Percentiles rank a stretch among this genome's conserved stretches.
Evolutionary conservation across 257 asterid species (phyloP).

Genomic region (Przewalskia tangutica): DNA sequence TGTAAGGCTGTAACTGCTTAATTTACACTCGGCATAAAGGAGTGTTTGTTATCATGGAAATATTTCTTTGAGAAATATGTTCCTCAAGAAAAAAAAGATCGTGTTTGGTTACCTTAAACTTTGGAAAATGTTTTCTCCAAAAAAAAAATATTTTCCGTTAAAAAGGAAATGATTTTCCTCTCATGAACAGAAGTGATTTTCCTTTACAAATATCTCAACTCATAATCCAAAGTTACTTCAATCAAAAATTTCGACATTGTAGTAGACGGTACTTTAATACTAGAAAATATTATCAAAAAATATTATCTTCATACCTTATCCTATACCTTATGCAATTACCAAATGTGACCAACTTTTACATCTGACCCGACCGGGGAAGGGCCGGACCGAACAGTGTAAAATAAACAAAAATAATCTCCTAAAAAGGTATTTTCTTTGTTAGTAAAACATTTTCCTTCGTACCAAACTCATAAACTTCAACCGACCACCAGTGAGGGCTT

Average conservation of each 20-base stretch:
- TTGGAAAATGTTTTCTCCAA: background rate
- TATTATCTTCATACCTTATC: background rate
- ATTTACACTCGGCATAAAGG: background rate
- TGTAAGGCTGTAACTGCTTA: background rate
- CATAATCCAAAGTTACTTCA: background rate
- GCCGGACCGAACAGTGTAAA: background rate
- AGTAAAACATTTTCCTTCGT: background rate
- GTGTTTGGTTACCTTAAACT: background rate
- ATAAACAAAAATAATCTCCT: background rate
- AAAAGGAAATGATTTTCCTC: background rate
- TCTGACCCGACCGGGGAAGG: background rate
- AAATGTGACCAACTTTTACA: background rate
- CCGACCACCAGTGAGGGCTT: background rate
- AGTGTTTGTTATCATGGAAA: background rate
- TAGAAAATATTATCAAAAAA: background rate
- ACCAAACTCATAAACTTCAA: background rate
- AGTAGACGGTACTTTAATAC: background rate
- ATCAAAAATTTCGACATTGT: background rate
- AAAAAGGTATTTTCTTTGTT: background rate
- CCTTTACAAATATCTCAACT: background rate
- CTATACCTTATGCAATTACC: background rate
- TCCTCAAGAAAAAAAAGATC: background rate
- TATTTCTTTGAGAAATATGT: background rate
- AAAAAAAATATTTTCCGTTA: background rate
- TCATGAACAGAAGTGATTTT: background rate